A percentile compares a stretch with the other conserved stretches of the same genome.
Conservation (phyloP, 352 stramenopile genomes). For the Globisporangium cylindrosporum region DNA sequence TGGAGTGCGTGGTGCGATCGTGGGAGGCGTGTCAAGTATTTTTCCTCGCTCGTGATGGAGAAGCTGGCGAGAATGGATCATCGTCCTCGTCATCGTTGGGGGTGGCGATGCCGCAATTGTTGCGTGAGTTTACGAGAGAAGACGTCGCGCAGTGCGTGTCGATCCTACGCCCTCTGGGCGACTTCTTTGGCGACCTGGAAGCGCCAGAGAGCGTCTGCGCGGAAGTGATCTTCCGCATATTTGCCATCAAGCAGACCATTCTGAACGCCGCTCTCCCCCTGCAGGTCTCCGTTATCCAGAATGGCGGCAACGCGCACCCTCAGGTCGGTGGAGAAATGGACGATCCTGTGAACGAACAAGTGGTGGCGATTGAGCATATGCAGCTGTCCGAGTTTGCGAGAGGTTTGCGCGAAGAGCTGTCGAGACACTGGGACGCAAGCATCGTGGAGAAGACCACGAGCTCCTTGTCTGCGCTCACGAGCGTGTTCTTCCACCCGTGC, state of each 20-base stretch:
- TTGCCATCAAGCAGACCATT: conserved; percentile 14
- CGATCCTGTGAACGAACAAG: not conserved
- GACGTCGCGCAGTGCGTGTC: conserved; percentile 13
- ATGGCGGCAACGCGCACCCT: not conserved
- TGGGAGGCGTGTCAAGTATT: conserved; percentile 13
- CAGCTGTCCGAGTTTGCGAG: conserved; percentile 11
- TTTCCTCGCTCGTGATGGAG: not conserved
- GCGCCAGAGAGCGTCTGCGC: conserved; percentile 5
- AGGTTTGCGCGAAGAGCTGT: conserved; percentile 11
- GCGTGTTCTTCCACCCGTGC: conserved; percentile 25
- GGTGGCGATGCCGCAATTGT: not conserved
- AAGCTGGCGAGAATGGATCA: not conserved
- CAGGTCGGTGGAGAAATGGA: not conserved
- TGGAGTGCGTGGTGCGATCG: not conserved
- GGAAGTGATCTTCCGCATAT: conserved; percentile 15
- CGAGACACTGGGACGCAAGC: conserved; percentile 8
- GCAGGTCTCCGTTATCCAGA: not conserved
- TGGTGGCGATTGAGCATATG: not conserved
- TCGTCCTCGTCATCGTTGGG: not conserved
- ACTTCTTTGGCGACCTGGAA: conserved; percentile 11
- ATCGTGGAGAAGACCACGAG: conserved; percentile 4
- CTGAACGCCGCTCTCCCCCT: conserved; percentile 8
- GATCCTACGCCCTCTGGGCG: conserved; percentile 12
- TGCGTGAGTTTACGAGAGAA: conserved; percentile 11
- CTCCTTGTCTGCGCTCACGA: conserved; percentile 10